Percentiles rank a stretch among this genome's conserved stretches.
These are phyloP conservation scores for Pichiaceae sp. DNA, from an alignment of 1,139 yeast species.

Conservation along the genomic window DNA sequence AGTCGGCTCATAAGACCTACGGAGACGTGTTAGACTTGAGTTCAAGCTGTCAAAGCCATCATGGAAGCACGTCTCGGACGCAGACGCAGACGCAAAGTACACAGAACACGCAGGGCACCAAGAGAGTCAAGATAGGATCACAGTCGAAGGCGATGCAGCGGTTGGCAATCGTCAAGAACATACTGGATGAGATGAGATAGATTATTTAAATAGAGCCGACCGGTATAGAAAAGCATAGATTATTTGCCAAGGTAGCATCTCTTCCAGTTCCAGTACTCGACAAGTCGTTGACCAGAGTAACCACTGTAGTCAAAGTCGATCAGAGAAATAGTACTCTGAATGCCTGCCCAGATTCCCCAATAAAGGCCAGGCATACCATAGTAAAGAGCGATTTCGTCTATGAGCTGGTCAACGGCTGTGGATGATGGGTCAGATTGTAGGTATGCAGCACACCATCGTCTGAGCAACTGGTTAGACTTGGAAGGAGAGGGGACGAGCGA, in stretches of 20 bases:
- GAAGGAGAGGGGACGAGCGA: slow-evolving; percentile 50
- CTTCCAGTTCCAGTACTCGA: slow-evolving; percentile 71
- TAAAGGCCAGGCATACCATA: slow-evolving; percentile 80
- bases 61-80: not conserved
- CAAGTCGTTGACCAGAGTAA: slow-evolving; percentile 51
- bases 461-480: slow-evolving; percentile 34
- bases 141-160: slow-evolving; percentile 1
- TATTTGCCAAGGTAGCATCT: slow-evolving; percentile 15
- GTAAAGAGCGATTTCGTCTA: slow-evolving; percentile 49
- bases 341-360: slow-evolving; percentile 83
- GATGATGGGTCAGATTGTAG: slow-evolving; percentile 7
- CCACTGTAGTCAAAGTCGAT: slow-evolving; percentile 67
- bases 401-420: slow-evolving; percentile 29
- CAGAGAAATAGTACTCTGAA: slow-evolving; percentile 61
- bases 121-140: not conserved
- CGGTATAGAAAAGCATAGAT: not conserved
- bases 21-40: slow-evolving; percentile 5
- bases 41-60: not conserved
- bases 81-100: not conserved
- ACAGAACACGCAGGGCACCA: not conserved
- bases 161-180: slow-evolving; percentile 2
- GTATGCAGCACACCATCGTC: slow-evolving; percentile 48
- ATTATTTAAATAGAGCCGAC: too few species aligned
- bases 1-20: slow-evolving; percentile 33
- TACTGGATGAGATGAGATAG: slow-evolving; percentile 1